Percentiles rank a stretch among this genome's conserved stretches.
Evolutionary conservation across 2,329 filamentous ascomycete genomes (phyloP).

Genomic region (Diaporthe ilicicola): DNA sequence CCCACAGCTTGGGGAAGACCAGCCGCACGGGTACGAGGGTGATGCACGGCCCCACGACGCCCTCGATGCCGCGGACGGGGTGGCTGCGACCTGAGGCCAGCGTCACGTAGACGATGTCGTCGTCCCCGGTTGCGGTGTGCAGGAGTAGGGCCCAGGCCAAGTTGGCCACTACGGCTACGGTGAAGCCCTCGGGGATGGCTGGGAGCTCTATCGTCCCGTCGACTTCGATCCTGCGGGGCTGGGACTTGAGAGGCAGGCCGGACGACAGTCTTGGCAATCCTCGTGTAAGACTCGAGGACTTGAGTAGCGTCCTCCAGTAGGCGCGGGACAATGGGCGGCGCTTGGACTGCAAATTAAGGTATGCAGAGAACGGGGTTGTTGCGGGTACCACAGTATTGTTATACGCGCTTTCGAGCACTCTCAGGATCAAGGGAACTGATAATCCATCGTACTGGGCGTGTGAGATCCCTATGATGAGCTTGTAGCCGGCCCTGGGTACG

Average conservation of each 20-base stretch:
- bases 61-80: neutral
- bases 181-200: neutral
- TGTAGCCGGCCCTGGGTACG: neutral
- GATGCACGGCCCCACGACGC: neutral
- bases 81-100: neutral
- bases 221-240: neutral
- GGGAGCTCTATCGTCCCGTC: neutral
- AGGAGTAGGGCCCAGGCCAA: neutral
- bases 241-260: neutral
- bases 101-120: neutral
- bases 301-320: neutral
- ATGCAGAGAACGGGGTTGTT: neutral
- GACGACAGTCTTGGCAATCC: neutral
- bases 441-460: neutral
- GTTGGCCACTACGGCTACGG: neutral
- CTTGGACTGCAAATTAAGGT: neutral
- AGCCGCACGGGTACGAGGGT: neutral
- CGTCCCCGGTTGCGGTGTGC: neutral
- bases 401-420: neutral
- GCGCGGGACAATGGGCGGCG: neutral
- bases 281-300: neutral
- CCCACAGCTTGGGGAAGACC: neutral
- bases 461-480: neutral
- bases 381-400: neutral
- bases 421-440: neutral